Conservation (phyloP, 1,139 yeast species). For the Debaryomycetaceae sp. region DNA sequence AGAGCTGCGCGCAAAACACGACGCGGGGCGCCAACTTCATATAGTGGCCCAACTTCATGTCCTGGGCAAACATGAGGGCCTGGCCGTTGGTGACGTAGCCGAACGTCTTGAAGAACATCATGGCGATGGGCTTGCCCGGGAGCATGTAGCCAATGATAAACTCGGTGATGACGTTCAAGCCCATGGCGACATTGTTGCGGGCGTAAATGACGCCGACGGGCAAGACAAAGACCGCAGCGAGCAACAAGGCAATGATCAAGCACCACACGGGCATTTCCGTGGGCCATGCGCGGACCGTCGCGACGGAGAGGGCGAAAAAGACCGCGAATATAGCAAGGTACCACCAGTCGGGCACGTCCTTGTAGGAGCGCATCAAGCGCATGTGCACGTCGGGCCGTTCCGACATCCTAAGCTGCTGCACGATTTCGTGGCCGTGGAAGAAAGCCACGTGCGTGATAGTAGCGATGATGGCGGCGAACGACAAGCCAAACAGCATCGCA, state of each 20-base stretch:
- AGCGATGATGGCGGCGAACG: constrained; percentile 55
- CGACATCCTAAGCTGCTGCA: constrained; percentile 30
- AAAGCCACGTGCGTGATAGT: constrained; percentile 42
- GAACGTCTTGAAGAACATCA: constrained; percentile 37
- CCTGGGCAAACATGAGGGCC: constrained; percentile 43
- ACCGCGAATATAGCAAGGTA: constrained; percentile 30
- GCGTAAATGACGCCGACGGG: constrained; percentile 35
- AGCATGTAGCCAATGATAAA: constrained; percentile 37
- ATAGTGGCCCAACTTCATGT: constrained; percentile 45
- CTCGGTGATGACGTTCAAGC: constrained; percentile 36
- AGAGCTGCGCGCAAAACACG: constrained; percentile 34
- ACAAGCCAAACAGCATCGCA: constrained; percentile 49
- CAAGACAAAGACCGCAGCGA: constrained; percentile 29
- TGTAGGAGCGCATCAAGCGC: constrained; percentile 49
- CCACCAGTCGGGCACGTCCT: constrained; percentile 64
- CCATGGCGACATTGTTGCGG: constrained; percentile 33
- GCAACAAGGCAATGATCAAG: constrained; percentile 27
- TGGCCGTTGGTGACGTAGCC: constrained; percentile 44
- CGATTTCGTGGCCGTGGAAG: constrained; percentile 46
- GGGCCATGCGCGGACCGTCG: constrained; percentile 26
- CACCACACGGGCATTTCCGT: constrained; percentile 36
- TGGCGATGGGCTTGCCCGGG: constrained; percentile 37
- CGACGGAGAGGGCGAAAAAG: constrained; percentile 30
- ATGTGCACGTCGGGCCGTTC: constrained; percentile 51
- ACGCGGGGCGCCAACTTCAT: constrained; percentile 40